These are phyloP conservation scores for Cylindricascospora bacillispora DNA, from an alignment of 1,139 yeast species.

Conservation along the genomic window DNA sequence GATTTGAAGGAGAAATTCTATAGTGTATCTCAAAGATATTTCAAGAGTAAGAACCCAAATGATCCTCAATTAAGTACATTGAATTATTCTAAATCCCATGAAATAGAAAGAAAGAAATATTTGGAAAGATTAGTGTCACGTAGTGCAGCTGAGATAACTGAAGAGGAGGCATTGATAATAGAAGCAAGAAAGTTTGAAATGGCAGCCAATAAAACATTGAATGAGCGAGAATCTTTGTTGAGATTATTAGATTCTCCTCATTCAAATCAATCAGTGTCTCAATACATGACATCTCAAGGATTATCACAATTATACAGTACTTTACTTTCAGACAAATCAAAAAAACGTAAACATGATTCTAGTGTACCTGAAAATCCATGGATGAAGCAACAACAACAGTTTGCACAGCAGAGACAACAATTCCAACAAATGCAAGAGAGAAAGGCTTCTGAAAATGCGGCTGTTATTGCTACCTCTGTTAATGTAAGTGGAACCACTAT, in stretches of 20 bases:
- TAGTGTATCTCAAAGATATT: conserved; percentile 34
- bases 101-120: conserved; percentile 68
- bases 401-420: conserved; percentile 29
- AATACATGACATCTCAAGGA: conserved; percentile 80
- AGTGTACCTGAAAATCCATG: conserved; percentile 40
- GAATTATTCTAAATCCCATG: conserved; percentile 53
- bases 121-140: conserved; percentile 63
- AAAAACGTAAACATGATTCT: conserved; percentile 34
- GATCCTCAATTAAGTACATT: conserved; percentile 31
- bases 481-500: conserved; percentile 24
- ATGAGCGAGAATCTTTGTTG: conserved; percentile 70
- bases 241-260: conserved; percentile 74
- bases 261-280: conserved; percentile 59
- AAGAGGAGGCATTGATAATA: conserved; percentile 84
- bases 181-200: conserved; percentile 90
- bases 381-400: conserved; percentile 28
- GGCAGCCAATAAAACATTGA: conserved; percentile 79
- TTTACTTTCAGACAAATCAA: conserved; percentile 66
- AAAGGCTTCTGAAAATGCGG: conserved; percentile 11
- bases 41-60: conserved; percentile 27
- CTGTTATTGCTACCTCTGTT: conserved; percentile 19
- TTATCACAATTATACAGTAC: conserved; percentile 75
- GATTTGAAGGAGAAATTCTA: conserved; percentile 80
- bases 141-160: conserved; percentile 95
- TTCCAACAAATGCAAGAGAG: conserved; percentile 38